Evolutionary conservation across 345 rosid genomes (phyloP).

Genomic region (Eucalyptus brandiana): DNA sequence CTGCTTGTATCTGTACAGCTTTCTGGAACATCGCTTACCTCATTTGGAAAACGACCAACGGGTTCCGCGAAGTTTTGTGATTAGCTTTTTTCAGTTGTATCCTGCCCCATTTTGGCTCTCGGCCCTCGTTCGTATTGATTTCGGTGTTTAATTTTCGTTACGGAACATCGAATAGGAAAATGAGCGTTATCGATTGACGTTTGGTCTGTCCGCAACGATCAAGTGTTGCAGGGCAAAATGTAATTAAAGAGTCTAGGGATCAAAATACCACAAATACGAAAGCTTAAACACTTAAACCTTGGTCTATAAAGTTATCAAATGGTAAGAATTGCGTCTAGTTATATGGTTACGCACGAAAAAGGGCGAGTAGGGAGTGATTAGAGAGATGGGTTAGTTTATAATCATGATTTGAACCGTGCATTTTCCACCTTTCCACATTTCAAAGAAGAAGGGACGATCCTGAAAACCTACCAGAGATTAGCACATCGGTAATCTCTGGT

Average conservation of each 20-base stretch:
- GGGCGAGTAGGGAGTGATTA: not conserved
- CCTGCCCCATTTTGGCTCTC: not conserved
- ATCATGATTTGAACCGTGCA: not conserved
- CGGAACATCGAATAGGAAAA: not conserved
- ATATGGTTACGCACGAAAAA: not conserved
- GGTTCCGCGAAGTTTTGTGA: not conserved
- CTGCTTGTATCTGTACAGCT: not conserved
- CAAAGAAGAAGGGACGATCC: not conserved
- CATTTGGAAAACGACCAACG: not conserved
- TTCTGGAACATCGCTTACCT: not conserved
- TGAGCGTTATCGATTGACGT: not conserved
- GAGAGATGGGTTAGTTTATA: not conserved
- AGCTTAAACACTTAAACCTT: not conserved
- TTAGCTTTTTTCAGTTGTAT: not conserved
- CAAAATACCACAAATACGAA: not conserved
- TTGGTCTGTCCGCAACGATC: not conserved
- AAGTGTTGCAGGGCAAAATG: not conserved
- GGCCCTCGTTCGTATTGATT: not conserved
- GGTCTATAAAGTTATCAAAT: not conserved
- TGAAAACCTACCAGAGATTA: not conserved
- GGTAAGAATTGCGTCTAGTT: not conserved
- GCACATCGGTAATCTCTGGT: not conserved
- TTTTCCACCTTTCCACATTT: not conserved
- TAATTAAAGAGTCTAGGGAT: not conserved
- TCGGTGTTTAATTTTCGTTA: not conserved